phyloP scores from a whole-genome alignment of 1,139 yeast genomes.

The Candida freyschussii region DNA sequence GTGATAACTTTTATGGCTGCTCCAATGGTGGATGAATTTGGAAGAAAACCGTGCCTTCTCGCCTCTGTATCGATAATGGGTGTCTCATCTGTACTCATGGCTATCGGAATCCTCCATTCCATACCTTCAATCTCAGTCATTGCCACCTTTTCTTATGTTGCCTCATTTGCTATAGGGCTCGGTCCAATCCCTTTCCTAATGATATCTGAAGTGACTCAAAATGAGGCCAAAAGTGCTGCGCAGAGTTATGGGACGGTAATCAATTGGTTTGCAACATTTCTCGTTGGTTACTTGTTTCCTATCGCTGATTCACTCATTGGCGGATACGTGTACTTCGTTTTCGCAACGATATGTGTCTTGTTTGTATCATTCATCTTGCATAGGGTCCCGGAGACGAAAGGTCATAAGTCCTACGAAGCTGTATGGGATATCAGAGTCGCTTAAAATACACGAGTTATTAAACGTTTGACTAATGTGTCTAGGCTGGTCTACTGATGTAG shows the following conservation, averaged over 20 bases:
- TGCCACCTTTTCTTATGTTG: slow-evolving; percentile 69
- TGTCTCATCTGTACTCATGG: slow-evolving; percentile 55
- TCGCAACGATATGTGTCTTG: slow-evolving; percentile 51
- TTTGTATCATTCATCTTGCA: slow-evolving; percentile 44
- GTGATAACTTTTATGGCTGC: slow-evolving; percentile 71
- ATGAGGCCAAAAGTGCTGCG: slow-evolving; percentile 75
- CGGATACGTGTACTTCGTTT: slow-evolving; percentile 73
- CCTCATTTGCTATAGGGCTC: slow-evolving; percentile 82
- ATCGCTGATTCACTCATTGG: slow-evolving; percentile 59
- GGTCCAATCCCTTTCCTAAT: slow-evolving; percentile 94
- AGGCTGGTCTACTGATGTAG: too few species aligned
- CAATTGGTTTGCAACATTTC: slow-evolving; percentile 87
- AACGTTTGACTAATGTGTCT: too few species aligned
- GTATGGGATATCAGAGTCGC: slow-evolving; percentile 46
- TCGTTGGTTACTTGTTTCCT: slow-evolving; percentile 80
- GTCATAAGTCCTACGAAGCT: slow-evolving; percentile 51
- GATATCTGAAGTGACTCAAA: slow-evolving; percentile 84
- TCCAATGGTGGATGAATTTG: slow-evolving; percentile 63
- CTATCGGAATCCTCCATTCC: slow-evolving; percentile 54
- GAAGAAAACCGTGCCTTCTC: slow-evolving; percentile 70
- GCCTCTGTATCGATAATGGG: slow-evolving; percentile 70
- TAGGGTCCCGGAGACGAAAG: slow-evolving; percentile 76
- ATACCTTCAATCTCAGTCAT: slow-evolving; percentile 52
- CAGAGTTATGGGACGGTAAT: slow-evolving; percentile 90
- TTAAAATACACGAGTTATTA: too few species aligned